Base-by-base conservation (phyloP, 164 flowering plant species). In the Protea cynaroides region DNA sequence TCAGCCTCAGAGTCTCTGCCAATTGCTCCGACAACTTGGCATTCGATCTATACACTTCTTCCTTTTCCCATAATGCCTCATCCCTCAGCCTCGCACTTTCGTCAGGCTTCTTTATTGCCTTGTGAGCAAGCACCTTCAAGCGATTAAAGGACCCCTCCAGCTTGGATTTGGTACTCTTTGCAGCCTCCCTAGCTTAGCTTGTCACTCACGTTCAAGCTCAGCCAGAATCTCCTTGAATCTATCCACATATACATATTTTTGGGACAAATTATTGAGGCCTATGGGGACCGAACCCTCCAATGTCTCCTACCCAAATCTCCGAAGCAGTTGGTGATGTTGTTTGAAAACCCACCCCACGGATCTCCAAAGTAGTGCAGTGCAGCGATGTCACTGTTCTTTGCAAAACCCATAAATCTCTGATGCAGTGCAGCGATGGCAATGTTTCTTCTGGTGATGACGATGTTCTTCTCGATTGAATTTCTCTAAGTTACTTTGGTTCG, bases 201-300 rank as follows among this genome's bases (percentile, higher is more conserved):
- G 75, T 55, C 80, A 68, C 80, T 93, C 98, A 12, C 90, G 83
- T 64, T 93, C 96, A n/a, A 88, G 83, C 80, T 93, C 94, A 18
- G 71, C 80, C 0, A 82, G 56, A 7, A 87, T 49, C 70, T 84
- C 88, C n/a, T 77, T 75, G 53, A 78, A 78, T 46, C 67, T 80
- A 75, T 90, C 98, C 10, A 69, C 72, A 9, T 89, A 77, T 1
- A 86, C 22, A 8, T 75, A 76, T 2, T 82, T 86, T 10, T 65
- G 51, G 0, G 80, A 70, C 1, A 78, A 67, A 53, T 46, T 65
- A 25, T 58, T 46, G 14, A 79, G 62, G 1, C 62, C 66, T 58
- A 82, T 64, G 54, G 89, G 82, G 55, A 71, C 65, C 17, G 86
- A 76, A 65, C 86, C 86, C 19, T 86, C 94, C 13, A n/a, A n/a